Conservation (phyloP, 2,329 filamentous ascomycete genomes). For the Apiospora pterosperma region DNA sequence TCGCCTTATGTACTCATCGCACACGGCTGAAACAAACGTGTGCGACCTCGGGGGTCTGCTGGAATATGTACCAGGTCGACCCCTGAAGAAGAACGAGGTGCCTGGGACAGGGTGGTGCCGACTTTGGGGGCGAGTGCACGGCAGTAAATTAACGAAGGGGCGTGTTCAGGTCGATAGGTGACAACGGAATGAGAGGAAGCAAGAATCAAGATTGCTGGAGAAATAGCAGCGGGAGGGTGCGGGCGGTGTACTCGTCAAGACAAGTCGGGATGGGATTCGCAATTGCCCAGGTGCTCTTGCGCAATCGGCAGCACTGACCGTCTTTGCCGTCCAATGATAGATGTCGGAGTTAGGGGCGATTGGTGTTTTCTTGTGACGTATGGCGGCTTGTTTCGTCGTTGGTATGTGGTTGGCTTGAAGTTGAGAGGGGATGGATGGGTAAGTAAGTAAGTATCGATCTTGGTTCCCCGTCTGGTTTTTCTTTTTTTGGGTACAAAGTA, state of each 20-base stretch:
- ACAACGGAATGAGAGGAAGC: background rate
- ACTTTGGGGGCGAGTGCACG: background rate
- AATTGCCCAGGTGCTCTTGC: background rate
- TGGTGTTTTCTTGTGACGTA: background rate
- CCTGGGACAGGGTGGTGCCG: background rate
- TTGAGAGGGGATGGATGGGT: too few relatives aligned
- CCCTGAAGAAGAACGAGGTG: background rate
- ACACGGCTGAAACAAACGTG: background rate
- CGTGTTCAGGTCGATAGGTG: background rate
- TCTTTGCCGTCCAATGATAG: background rate
- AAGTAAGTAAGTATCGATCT: too few relatives aligned
- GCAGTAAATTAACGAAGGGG: background rate
- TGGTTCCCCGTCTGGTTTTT: too few relatives aligned
- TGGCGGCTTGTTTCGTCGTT: background rate
- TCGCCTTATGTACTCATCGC: background rate
- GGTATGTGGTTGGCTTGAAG: background rate
- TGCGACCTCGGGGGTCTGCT: background rate
- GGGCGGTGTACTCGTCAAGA: background rate
- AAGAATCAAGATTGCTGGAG: background rate
- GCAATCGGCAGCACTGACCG: background rate
- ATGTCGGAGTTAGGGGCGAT: background rate
- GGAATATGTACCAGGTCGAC: background rate
- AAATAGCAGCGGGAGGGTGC: background rate
- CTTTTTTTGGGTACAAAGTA: too few relatives aligned
- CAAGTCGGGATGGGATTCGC: background rate